Percentiles rank a stretch among this genome's conserved stretches.
These are phyloP conservation scores for Hypoxylon sp. DNA, from an alignment of 2,329 filamentous ascomycete species.

Conservation along the genomic window DNA sequence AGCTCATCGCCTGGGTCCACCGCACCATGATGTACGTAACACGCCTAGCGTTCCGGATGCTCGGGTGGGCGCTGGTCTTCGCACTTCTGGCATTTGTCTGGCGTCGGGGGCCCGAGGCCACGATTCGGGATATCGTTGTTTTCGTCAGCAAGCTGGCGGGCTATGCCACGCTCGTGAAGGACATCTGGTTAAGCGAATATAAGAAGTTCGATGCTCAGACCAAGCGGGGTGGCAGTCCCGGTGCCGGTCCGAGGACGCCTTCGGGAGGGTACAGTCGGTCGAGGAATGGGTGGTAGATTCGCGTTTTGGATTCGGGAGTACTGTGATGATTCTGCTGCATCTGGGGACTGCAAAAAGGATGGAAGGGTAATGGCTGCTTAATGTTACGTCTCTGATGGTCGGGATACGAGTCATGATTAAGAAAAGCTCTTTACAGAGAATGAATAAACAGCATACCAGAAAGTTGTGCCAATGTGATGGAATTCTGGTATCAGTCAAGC, in stretches of 20 bases:
- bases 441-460: slow-evolving; percentile 33
- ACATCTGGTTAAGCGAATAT: slow-evolving; percentile 72
- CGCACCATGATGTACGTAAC: slow-evolving; percentile 84
- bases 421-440: slow-evolving; percentile 37
- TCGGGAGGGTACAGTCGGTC: slow-evolving; percentile 38
- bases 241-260: slow-evolving; percentile 32
- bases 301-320: not conserved
- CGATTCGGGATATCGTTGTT: slow-evolving; percentile 69
- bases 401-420: slow-evolving; percentile 33
- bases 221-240: slow-evolving; percentile 46
- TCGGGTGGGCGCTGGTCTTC: slow-evolving; percentile 74
- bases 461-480: slow-evolving; percentile 25
- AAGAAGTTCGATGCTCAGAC: slow-evolving; percentile 68
- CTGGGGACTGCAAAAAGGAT: slow-evolving; percentile 6
- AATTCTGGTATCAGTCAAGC: slow-evolving; percentile 45
- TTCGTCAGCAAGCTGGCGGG: slow-evolving; percentile 61
- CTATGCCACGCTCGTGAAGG: slow-evolving; percentile 64
- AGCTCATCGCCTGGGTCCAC: slow-evolving; percentile 79
- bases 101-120: slow-evolving; percentile 76
- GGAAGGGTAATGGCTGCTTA: slow-evolving; percentile 16
- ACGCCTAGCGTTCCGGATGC: slow-evolving; percentile 72
- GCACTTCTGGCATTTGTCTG: slow-evolving; percentile 70
- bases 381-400: slow-evolving; percentile 26
- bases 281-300: slow-evolving; percentile 35
- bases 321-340: not conserved